Evolutionary conservation across 306 rosid genomes (phyloP).

Genomic region (Cucurbita pepo): DNA sequence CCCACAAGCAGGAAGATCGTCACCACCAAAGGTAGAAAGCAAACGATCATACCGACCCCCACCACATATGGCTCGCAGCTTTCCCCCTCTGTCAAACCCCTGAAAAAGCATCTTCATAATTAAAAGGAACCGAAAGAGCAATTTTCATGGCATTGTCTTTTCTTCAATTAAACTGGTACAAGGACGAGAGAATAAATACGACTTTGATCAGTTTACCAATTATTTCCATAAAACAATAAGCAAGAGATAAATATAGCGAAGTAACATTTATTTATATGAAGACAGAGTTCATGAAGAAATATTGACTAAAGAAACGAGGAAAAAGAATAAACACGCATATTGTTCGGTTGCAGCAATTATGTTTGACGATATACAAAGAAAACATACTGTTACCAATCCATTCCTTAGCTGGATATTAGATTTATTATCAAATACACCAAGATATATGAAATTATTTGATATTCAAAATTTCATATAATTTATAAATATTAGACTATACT

Average conservation of each 20-base stretch:
- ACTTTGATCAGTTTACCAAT: not conserved
- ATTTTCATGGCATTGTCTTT: not conserved
- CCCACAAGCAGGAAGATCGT: conserved; percentile 84
- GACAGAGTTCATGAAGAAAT: not conserved
- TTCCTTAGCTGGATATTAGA: not conserved
- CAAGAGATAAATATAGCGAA: not conserved
- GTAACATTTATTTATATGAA: not conserved
- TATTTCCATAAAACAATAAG: not conserved
- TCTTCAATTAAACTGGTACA: not conserved
- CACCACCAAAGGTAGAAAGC: conserved; percentile 91
- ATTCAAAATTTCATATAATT: not conserved
- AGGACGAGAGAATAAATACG: not conserved
- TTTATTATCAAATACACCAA: not conserved
- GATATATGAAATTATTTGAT: not conserved
- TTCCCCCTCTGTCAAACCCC: conserved; percentile 91
- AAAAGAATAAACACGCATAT: not conserved
- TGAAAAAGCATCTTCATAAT: conserved; percentile 16
- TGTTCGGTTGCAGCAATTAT: not conserved
- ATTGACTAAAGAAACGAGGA: not conserved
- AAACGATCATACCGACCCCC: conserved; percentile 85
- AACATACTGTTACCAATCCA: not conserved
- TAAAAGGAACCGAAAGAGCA: not conserved
- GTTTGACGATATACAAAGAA: not conserved
- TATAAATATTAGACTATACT: not conserved
- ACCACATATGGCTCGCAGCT: conserved; percentile 96